Percentiles rank a stretch among this genome's conserved stretches.
These are phyloP conservation scores for Pseudocercospora fuligena DNA, from an alignment of 2,329 filamentous ascomycete species.

Conservation along the genomic window DNA sequence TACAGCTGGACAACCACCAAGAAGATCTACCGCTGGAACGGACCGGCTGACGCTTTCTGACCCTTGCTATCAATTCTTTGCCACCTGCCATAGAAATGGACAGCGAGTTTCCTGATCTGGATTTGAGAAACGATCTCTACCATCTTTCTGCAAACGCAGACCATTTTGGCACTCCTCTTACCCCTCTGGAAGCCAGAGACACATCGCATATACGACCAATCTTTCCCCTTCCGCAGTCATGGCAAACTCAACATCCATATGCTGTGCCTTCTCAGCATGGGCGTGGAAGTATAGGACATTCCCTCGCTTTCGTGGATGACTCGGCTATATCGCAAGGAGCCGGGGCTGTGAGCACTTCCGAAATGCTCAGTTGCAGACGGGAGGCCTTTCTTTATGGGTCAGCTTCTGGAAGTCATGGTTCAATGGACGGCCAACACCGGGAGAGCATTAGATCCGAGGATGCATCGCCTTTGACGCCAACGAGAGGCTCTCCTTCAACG, in stretches of 20 bases:
- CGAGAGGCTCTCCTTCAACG: slow-evolving; percentile 11
- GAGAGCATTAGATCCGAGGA: not conserved
- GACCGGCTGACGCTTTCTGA: slow-evolving; percentile 1
- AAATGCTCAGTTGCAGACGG: not conserved
- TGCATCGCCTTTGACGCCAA: not conserved
- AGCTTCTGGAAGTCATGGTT: not conserved
- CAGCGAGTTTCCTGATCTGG: not conserved
- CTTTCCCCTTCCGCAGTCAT: not conserved
- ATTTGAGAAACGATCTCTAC: not conserved
- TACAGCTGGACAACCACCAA: not conserved
- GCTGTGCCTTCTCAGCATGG: not conserved
- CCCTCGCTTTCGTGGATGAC: not conserved
- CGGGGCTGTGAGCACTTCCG: not conserved
- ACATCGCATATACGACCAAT: not conserved
- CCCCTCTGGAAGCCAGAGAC: not conserved
- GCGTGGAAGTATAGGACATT: not conserved
- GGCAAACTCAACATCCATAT: not conserved
- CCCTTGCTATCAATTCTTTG: not conserved
- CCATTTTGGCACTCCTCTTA: not conserved
- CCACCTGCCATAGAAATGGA: not conserved
- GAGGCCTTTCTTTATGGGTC: not conserved
- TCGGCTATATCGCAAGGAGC: not conserved
- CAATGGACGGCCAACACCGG: not conserved
- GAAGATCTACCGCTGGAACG: not conserved
- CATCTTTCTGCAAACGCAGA: not conserved